Percentiles rank a stretch among this genome's conserved stretches.
phyloP scores from a whole-genome alignment of 73 alveolate species.

The Durusdinium trenchii region DNA sequence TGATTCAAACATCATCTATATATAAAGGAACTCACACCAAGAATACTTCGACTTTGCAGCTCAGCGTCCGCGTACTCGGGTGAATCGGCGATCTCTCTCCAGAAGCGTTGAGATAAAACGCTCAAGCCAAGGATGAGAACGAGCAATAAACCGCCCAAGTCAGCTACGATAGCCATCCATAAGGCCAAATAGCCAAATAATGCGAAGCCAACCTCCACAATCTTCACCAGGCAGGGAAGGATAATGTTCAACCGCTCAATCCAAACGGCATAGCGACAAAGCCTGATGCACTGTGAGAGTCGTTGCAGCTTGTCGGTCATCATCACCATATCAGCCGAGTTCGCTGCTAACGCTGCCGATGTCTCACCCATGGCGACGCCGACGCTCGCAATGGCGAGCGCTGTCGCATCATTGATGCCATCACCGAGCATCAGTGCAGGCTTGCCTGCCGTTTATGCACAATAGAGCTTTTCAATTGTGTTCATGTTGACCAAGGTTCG shows the following conservation, averaged over 20 bases:
- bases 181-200: neutral
- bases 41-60: too few relatives aligned
- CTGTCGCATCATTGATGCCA: conserved; percentile 76
- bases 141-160: conserved; percentile 60
- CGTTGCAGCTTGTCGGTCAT: conserved; percentile 57
- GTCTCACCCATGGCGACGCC: conserved; percentile 75
- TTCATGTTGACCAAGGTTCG: too few relatives aligned
- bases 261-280: conserved; percentile 48
- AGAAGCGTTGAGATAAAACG: conserved; percentile 27
- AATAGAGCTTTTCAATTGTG: too few relatives aligned
- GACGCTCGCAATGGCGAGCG: conserved; percentile 36
- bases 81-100: too few relatives aligned
- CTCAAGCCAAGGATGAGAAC: conserved; percentile 55
- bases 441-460: too few relatives aligned
- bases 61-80: too few relatives aligned
- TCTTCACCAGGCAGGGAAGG: conserved; percentile 33
- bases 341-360: conserved; percentile 42
- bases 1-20: too few relatives aligned
- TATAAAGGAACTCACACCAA: too few relatives aligned
- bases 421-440: conserved; percentile 57
- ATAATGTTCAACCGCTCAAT: conserved; percentile 33
- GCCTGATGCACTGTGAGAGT: conserved; percentile 42
- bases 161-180: conserved; percentile 87
- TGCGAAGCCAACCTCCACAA: conserved; percentile 37
- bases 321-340: conserved; percentile 53